These are phyloP conservation scores for Priceomyces melissophilus DNA, from an alignment of 805 yeast species.

Conservation along the genomic window DNA sequence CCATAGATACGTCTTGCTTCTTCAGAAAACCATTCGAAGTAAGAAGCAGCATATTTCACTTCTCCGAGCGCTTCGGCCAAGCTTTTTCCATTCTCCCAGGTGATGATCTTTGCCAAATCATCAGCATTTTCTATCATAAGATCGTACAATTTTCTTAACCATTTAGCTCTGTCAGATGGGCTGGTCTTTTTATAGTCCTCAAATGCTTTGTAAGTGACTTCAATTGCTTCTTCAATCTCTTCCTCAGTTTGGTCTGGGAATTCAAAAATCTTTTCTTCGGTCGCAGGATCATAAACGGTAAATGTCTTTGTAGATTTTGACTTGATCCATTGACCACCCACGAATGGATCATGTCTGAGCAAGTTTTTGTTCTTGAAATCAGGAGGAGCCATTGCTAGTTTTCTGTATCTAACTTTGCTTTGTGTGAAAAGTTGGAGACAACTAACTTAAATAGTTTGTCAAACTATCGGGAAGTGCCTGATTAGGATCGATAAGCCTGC, in stretches of 20 bases:
- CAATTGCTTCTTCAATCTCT: slow-evolving; percentile 45
- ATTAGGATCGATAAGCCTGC: no score
- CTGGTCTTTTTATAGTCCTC: slow-evolving; percentile 43
- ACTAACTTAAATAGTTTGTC: no score
- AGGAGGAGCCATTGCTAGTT: slow-evolving; percentile 13
- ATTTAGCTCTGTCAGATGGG: slow-evolving; percentile 47
- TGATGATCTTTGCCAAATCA: slow-evolving; percentile 52
- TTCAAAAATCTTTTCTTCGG: slow-evolving; percentile 32
- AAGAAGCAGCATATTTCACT: slow-evolving; percentile 53
- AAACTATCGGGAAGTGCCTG: no score
- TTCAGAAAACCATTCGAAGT: slow-evolving; percentile 46
- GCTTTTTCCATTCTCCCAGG: slow-evolving; percentile 63
- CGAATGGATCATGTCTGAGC: slow-evolving; percentile 28
- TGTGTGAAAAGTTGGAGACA: no score
- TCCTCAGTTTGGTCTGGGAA: slow-evolving; percentile 45
- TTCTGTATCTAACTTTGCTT: not conserved
- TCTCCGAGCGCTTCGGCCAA: slow-evolving; percentile 54
- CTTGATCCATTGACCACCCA: slow-evolving; percentile 38
- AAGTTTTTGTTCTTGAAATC: slow-evolving; percentile 33
- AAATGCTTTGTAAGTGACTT: slow-evolving; percentile 46
- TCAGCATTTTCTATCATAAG: slow-evolving; percentile 54
- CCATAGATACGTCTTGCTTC: slow-evolving; percentile 59
- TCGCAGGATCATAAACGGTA: slow-evolving; percentile 39
- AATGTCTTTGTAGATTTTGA: slow-evolving; percentile 37
- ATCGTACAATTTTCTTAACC: slow-evolving; percentile 48